Base-by-base conservation (phyloP, 805 yeast species). In the Saccharomyces jurei region DNA sequence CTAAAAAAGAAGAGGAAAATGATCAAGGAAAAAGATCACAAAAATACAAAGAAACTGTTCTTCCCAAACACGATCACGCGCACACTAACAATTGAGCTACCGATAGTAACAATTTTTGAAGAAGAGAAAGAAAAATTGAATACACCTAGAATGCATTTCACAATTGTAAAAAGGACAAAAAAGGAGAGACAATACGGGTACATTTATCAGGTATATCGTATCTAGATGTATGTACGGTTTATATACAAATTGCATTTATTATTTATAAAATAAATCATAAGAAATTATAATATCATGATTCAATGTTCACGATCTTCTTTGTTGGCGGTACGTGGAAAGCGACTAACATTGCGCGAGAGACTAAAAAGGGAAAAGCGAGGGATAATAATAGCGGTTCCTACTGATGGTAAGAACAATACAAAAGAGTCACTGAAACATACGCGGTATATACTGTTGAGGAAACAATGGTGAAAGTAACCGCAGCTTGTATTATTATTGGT, bases 401-500 rank as follows among this genome's bases (percentile, higher is more conserved):
- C 11, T 17, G 44, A 11, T 36, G 22, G 25, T 31, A 13, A 13
- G 13, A 31, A 22, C 6, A 10, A 22, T 6, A 10, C 6, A 46
- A 46, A 25, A n/a, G 13, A 22, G n/a, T 46, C 9, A 2, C 27
- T 10, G 22, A n/a, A 46, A 28, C 6, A 3, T 3, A 14, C 10
- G 21, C 10, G 6, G 44, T 36, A 17, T 36, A 6, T n/a, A 36
- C 3, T n/a, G 17, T 17, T 9, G 22, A 36, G 11, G 6, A 13
- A 11, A 54, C 46, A 17, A 66, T 66, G 70, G 56, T 65, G 9
- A 58, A 58, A 22, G 54, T 65, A 22, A 64, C 51, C n/a, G 74
- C 71, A 21, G 74, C 72, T 2, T 68, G 72, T 58, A 58, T 70
- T 6, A 70, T 74, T 31, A 89, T 89, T 51, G 96, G 96, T 4